phyloP scores from a whole-genome alignment of 2,329 filamentous ascomycete species.

The Alternaria atra region DNA sequence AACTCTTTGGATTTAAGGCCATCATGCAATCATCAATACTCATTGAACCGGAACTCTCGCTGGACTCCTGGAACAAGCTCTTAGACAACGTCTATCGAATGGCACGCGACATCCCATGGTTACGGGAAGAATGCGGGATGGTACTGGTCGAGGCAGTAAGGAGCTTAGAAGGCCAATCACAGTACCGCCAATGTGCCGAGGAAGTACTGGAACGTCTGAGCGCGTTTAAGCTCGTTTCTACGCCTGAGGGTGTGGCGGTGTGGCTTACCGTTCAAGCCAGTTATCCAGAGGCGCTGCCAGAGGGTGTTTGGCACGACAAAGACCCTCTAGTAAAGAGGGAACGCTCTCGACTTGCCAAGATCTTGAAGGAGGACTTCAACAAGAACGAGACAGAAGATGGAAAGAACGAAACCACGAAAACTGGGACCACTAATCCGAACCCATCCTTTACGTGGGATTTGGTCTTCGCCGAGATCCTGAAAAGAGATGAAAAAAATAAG shows the following conservation, averaged over 20 bases:
- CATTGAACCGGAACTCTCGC: constrained; percentile 65
- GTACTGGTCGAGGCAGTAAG: constrained; percentile 77
- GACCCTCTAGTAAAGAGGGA: constrained; percentile 78
- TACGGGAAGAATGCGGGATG: constrained; percentile 86
- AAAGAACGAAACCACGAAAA: constrained; percentile 61
- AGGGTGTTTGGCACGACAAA: constrained; percentile 75
- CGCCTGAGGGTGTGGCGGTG: constrained; percentile 87
- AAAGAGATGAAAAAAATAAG: constrained; percentile 34
- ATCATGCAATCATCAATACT: constrained; percentile 82
- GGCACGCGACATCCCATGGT: constrained; percentile 84
- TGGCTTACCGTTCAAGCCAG: constrained; percentile 77
- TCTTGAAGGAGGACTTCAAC: constrained; percentile 78
- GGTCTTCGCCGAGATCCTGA: constrained; percentile 64
- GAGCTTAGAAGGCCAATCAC: constrained; percentile 56
- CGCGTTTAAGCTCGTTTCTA: constrained; percentile 74
- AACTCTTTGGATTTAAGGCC: constrained; percentile 86
- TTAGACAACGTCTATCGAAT: constrained; percentile 77
- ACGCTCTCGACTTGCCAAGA: constrained; percentile 73
- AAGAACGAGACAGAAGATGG: constrained; percentile 59
- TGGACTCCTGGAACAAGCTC: constrained; percentile 69
- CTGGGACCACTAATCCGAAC: constrained; percentile 80
- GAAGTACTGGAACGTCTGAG: constrained; percentile 70
- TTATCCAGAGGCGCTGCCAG: constrained; percentile 71
- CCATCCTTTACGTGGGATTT: constrained; percentile 89
- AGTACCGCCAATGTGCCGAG: constrained; percentile 66